A percentile compares a stretch with the other conserved stretches of the same genome.
These are phyloP conservation scores for Entomophthora muscae DNA, from an alignment of 371 early-diverging fungal species.

Conservation along the genomic window DNA sequence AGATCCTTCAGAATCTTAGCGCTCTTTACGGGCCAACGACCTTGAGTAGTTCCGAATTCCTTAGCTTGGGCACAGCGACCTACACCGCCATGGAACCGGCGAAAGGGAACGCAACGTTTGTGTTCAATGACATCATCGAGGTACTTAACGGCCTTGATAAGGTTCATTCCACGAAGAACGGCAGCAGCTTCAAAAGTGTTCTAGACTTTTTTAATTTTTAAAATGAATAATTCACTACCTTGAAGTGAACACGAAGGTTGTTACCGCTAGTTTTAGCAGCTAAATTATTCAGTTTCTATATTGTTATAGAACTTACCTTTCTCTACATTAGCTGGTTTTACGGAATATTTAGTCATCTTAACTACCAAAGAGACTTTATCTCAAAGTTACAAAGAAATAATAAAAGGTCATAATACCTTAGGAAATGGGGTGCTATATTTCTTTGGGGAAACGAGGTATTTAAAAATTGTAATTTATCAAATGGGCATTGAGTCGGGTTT, in stretches of 20 bases:
- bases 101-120: conserved; percentile 97
- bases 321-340: not conserved
- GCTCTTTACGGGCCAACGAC: conserved; percentile 98
- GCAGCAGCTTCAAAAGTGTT: conserved; percentile 97
- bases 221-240: conserved; percentile 13
- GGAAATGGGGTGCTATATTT: no score
- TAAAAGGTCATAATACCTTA: no score
- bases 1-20: conserved; percentile 84
- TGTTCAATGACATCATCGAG: conserved; percentile 90
- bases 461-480: no score
- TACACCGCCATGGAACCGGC: conserved; percentile 93
- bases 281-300: conserved; percentile 13
- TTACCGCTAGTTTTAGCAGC: conserved; percentile 89
- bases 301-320: conserved; percentile 3
- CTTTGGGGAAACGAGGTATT: no score
- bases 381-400: no score
- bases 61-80: conserved; percentile 97
- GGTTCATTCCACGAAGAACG: conserved; percentile 87
- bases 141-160: conserved; percentile 88
- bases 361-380: no score
- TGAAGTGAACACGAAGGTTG: conserved; percentile 95
- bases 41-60: conserved; percentile 83
- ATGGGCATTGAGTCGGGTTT: no score
- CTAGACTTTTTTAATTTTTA: conserved; percentile 10
- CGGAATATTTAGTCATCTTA: conserved; percentile 2